Conservation (phyloP, 352 stramenopile species). For the Pythium insidiosum region DNA sequence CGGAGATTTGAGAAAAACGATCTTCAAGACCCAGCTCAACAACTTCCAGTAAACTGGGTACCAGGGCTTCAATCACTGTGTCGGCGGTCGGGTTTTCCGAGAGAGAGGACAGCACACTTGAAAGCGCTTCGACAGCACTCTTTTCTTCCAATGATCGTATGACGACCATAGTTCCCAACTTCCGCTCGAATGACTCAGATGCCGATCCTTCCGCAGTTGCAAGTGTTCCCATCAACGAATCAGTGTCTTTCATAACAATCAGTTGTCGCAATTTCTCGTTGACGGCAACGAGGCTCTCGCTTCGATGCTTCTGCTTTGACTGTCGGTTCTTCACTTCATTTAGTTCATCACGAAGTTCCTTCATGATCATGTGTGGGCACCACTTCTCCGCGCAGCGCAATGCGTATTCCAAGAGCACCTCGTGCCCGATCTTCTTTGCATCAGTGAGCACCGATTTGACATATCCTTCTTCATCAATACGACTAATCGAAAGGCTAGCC, state of each 20-base stretch:
- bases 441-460: slow-evolving; percentile 66
- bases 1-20: no score
- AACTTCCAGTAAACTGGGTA: no score
- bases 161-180: slow-evolving; percentile 78
- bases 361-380: slow-evolving; percentile 46
- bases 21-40: no score
- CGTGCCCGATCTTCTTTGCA: slow-evolving; percentile 41
- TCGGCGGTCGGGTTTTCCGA: slow-evolving; percentile 6
- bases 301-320: slow-evolving; percentile 23
- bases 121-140: slow-evolving; percentile 42
- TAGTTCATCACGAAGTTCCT: slow-evolving; percentile 9
- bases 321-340: slow-evolving; percentile 15
- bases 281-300: slow-evolving; percentile 28
- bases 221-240: slow-evolving; percentile 60
- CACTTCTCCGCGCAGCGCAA: slow-evolving; percentile 49
- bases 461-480: slow-evolving; percentile 71
- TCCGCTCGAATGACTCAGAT: slow-evolving; percentile 55
- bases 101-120: slow-evolving; percentile 15
- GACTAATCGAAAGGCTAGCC: slow-evolving; percentile 37
- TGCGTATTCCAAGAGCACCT: slow-evolving; percentile 56
- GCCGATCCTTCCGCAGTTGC: slow-evolving; percentile 59
- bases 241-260: slow-evolving; percentile 56
- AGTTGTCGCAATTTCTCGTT: slow-evolving; percentile 47
- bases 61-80: slow-evolving; percentile 14
- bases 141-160: slow-evolving; percentile 74